These are phyloP conservation scores for Kluyveromyces sp. DNA, from an alignment of 1,139 yeast genomes.

Conservation along the genomic window DNA sequence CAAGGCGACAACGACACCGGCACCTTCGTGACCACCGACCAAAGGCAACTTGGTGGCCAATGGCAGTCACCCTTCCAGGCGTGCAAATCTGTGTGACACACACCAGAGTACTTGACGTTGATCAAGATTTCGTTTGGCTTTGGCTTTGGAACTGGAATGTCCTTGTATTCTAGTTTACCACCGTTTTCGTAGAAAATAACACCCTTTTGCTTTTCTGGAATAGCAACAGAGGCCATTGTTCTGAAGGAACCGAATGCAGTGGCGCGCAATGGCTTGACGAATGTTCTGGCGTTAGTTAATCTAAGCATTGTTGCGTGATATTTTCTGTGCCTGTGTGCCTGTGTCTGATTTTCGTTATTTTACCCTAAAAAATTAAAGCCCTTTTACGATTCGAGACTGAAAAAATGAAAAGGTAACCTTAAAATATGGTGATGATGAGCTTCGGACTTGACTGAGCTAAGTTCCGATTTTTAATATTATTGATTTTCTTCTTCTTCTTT, in stretches of 20 bases:
- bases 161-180: constrained; percentile 55
- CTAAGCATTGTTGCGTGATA: constrained; percentile 2
- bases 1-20: constrained; percentile 65
- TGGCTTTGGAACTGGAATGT: constrained; percentile 57
- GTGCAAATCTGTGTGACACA: constrained; percentile 63
- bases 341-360: too few species aligned
- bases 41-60: constrained; percentile 55
- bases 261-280: neutral
- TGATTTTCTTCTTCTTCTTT: too few species aligned
- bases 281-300: constrained; percentile 3
- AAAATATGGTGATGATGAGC: too few species aligned
- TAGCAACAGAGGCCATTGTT: constrained; percentile 9
- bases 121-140: constrained; percentile 51
- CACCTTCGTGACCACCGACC: constrained; percentile 81
- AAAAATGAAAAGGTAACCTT: too few species aligned
- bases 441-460: too few species aligned
- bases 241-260: constrained; percentile 3
- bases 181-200: constrained; percentile 55
- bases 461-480: too few species aligned
- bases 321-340: neutral
- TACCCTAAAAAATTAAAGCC: too few species aligned
- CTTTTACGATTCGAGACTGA: too few species aligned
- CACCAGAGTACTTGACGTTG: constrained; percentile 60
- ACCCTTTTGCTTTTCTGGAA: constrained; percentile 60
- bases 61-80: constrained; percentile 73